Conservation (phyloP, 129 eudicot genomes). For the Flaveria linearis region DNA sequence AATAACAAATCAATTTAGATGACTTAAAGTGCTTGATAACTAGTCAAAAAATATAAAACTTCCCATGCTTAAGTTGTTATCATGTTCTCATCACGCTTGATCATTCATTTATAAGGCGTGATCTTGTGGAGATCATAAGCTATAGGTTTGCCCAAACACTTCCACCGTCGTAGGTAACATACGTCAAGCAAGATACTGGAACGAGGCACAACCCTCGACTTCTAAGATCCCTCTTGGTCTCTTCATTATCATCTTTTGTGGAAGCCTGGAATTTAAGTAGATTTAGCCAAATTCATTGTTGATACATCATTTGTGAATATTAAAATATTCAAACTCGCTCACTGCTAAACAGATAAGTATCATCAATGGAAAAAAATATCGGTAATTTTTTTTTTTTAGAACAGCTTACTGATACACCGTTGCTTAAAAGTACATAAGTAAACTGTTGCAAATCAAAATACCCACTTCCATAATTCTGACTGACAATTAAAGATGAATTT, state of each 20-base stretch:
- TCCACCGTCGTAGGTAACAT: slow-evolving; percentile 71
- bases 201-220: slow-evolving; percentile 90
- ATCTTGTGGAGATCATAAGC: slow-evolving; percentile 27
- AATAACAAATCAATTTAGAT: background rate
- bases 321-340: background rate
- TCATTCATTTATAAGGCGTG: slow-evolving; percentile 8
- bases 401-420: no score
- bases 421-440: no score
- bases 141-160: slow-evolving; percentile 62
- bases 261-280: slow-evolving; percentile 34
- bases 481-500: no score
- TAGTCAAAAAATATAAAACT: slow-evolving; percentile 13
- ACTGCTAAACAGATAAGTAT: no score
- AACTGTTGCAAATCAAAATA: no score
- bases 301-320: background rate
- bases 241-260: slow-evolving; percentile 47
- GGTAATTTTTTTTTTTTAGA: no score
- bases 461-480: no score
- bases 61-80: slow-evolving; percentile 19
- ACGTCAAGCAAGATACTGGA: slow-evolving; percentile 76
- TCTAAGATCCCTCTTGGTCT: slow-evolving; percentile 49
- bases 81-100: slow-evolving; percentile 5
- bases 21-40: slow-evolving; percentile 14
- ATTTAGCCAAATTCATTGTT: background rate
- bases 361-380: no score